phyloP scores from a whole-genome alignment of 2,329 filamentous ascomycete species.

The Raffaelea deltoideospora region DNA sequence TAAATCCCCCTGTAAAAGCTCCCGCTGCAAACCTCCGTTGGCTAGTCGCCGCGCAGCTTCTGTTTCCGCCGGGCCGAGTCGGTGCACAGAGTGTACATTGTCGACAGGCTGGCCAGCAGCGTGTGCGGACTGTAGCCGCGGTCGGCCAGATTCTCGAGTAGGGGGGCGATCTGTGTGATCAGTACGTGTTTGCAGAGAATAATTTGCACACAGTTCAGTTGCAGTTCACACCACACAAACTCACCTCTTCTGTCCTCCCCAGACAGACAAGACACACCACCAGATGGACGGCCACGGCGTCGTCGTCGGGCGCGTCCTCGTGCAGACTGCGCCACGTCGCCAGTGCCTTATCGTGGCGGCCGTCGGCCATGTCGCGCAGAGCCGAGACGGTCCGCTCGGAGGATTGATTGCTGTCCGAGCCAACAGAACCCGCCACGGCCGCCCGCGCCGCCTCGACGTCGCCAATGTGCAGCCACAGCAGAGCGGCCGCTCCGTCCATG shows the following conservation, averaged over 20 bases:
- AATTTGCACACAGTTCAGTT: too few species aligned
- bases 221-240: too few species aligned
- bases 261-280: constrained; percentile 76
- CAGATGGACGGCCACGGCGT: constrained; percentile 66
- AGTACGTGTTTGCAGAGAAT: constrained; percentile 6
- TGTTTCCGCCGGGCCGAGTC: constrained; percentile 61
- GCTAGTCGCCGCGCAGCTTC: constrained; percentile 55
- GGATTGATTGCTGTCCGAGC: constrained; percentile 17
- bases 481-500: constrained; percentile 34
- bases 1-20: too few species aligned
- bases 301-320: constrained; percentile 29
- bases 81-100: constrained; percentile 81
- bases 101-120: constrained; percentile 76
- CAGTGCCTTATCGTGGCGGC: constrained; percentile 50
- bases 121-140: constrained; percentile 56
- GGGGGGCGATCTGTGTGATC: constrained; percentile 38
- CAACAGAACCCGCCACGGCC: constrained; percentile 24
- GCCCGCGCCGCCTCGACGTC: constrained; percentile 53
- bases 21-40: too few species aligned
- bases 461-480: constrained; percentile 67
- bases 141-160: constrained; percentile 53
- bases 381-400: constrained; percentile 41
- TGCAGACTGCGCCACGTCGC: constrained; percentile 41
- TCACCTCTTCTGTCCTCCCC: constrained; percentile 57
- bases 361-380: constrained; percentile 65